A percentile compares a stretch with the other conserved stretches of the same genome.
phyloP scores from a whole-genome alignment of 2,329 filamentous ascomycete genomes.

The Fusarium succisae region DNA sequence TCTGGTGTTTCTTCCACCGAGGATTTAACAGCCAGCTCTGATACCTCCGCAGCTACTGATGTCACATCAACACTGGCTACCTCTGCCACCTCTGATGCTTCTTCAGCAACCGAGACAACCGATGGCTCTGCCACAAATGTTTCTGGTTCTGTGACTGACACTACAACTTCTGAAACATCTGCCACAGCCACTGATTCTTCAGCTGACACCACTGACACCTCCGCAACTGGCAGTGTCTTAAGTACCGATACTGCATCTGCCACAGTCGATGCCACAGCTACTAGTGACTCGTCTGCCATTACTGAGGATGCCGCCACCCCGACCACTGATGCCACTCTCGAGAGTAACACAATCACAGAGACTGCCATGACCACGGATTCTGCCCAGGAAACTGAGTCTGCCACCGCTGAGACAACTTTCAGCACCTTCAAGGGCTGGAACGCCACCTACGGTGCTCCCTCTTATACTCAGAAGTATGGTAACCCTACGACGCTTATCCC shows the following conservation, averaged over 20 bases:
- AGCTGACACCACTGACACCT: neutral
- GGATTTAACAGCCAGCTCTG: constrained; percentile 1
- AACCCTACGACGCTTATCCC: constrained; percentile 5
- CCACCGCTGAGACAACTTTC: constrained; percentile 12
- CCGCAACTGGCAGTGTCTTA: neutral
- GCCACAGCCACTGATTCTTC: constrained; percentile 1
- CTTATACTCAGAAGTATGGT: constrained; percentile 10
- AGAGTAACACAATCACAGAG: neutral
- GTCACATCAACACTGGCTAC: constrained; percentile 22
- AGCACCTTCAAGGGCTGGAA: constrained; percentile 33
- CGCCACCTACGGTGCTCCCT: constrained; percentile 10
- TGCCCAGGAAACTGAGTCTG: neutral
- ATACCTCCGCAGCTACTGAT: constrained; percentile 12
- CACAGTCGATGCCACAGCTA: neutral
- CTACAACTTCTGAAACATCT: neutral
- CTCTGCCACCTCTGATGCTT: neutral
- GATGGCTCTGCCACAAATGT: constrained; percentile 30
- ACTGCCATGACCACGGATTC: neutral
- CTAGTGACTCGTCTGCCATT: neutral
- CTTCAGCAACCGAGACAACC: constrained; percentile 17
- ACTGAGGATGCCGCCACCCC: neutral
- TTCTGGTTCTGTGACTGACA: constrained; percentile 7
- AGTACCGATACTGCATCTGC: neutral
- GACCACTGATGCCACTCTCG: neutral
- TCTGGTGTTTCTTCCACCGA: constrained; percentile 12